Percentiles rank a stretch among this genome's conserved stretches.
Conservation (phyloP, 441 rosid genomes). For the Mallotus repandus region DNA sequence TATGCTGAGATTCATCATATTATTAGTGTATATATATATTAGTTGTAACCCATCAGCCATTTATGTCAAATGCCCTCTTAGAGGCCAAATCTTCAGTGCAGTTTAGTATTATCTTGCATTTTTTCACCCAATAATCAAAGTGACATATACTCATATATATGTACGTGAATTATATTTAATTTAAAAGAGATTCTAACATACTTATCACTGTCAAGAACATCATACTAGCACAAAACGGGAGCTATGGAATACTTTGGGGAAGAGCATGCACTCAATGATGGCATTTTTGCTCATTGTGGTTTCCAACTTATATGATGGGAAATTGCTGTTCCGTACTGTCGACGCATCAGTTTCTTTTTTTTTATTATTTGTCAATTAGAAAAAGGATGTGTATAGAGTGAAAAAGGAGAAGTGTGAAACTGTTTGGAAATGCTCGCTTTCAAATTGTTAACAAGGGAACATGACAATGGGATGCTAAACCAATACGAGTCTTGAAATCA, state of each 20-base stretch:
- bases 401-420: background rate
- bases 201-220: background rate
- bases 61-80: too few species aligned
- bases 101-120: too few species aligned
- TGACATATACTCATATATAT: too few species aligned
- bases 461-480: slow-evolving; percentile 20
- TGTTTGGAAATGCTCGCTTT: background rate
- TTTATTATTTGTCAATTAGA: background rate
- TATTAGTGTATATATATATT: too few species aligned
- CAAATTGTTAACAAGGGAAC: background rate
- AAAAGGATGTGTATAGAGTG: background rate
- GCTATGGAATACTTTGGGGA: background rate
- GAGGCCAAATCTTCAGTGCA: too few species aligned
- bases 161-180: too few species aligned
- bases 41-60: too few species aligned
- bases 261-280: background rate
- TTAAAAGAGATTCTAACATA: background rate
- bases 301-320: slow-evolving; percentile 6
- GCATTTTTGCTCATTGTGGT: background rate
- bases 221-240: background rate
- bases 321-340: slow-evolving; percentile 21
- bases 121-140: too few species aligned
- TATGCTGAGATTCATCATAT: too few species aligned
- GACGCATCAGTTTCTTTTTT: slow-evolving; percentile 4
- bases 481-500: background rate